phyloP scores from a whole-genome alignment of 148 eudicot species.

The Drosera capensis region DNA sequence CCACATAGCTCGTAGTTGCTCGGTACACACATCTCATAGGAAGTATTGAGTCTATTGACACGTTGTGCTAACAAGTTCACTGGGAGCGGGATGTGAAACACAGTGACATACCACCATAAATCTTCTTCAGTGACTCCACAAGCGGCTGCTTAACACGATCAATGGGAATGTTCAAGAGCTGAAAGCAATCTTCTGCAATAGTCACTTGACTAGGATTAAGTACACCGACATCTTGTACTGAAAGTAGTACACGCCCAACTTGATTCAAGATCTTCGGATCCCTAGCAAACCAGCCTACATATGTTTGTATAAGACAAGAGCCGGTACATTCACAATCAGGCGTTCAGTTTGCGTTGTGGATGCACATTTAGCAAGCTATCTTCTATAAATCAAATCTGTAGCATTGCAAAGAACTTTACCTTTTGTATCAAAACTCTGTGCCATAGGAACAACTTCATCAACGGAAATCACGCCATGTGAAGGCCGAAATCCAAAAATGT shows the following conservation, averaged over 20 bases:
- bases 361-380: background rate
- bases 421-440: slow-evolving; percentile 91
- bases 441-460: slow-evolving; percentile 75
- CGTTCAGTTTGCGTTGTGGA: background rate
- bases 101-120: slow-evolving; percentile 60
- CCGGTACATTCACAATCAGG: background rate
- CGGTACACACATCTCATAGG: background rate
- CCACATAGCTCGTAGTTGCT: background rate
- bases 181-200: slow-evolving; percentile 87
- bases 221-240: slow-evolving; percentile 53
- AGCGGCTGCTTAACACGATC: slow-evolving; percentile 43
- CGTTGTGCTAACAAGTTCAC: background rate
- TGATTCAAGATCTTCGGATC: slow-evolving; percentile 67
- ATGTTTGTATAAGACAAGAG: slow-evolving; percentile 1
- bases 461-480: slow-evolving; percentile 74
- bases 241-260: slow-evolving; percentile 64
- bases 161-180: slow-evolving; percentile 33
- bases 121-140: slow-evolving; percentile 53
- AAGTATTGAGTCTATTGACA: background rate
- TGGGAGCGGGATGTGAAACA: background rate
- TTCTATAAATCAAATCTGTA: background rate
- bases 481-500: slow-evolving; percentile 78
- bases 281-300: slow-evolving; percentile 79
- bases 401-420: slow-evolving; percentile 28
- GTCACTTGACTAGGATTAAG: slow-evolving; percentile 63